Conservation (phyloP, 1,284 basidiomycete species). For the Ganoderma sinense region DNA sequence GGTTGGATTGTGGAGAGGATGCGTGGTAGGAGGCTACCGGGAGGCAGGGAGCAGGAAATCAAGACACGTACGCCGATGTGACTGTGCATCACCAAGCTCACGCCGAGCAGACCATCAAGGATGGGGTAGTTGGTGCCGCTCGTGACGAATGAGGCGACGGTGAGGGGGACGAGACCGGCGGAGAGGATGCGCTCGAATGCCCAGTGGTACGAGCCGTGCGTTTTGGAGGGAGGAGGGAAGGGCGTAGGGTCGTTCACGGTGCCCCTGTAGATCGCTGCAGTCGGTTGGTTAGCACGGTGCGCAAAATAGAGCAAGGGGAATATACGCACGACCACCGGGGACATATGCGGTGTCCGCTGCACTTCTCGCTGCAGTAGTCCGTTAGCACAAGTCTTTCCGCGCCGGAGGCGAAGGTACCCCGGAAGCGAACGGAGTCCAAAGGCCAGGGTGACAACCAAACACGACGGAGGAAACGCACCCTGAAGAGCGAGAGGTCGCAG, state of each 20-base stretch:
- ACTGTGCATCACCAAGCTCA: conserved; percentile 91
- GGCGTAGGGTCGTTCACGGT: conserved; percentile 95
- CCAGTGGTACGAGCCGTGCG: conserved; percentile 98
- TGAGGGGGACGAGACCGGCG: conserved; percentile 89
- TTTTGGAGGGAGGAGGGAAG: conserved; percentile 83
- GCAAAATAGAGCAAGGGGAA: conserved; percentile 9
- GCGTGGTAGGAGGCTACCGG: background rate
- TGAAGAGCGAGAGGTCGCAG: conserved; percentile 42
- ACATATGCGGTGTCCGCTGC: conserved; percentile 53
- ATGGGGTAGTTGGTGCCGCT: conserved; percentile 80
- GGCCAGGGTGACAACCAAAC: conserved; percentile 2
- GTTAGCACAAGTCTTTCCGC: background rate
- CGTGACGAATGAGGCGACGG: conserved; percentile 80
- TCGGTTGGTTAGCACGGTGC: background rate
- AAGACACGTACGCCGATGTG: conserved; percentile 83
- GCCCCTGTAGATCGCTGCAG: conserved; percentile 87
- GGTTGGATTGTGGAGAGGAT: background rate
- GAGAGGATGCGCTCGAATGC: conserved; percentile 94
- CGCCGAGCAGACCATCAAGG: conserved; percentile 88
- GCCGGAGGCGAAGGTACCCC: background rate
- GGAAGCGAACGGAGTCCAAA: background rate
- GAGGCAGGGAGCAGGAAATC: background rate
- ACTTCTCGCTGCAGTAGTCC: conserved; percentile 33
- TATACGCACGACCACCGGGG: conserved; percentile 73
- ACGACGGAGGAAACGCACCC: conserved; percentile 40